Percentiles rank a stretch among this genome's conserved stretches.
These are phyloP conservation scores for Nemania sp. DNA, from an alignment of 2,329 filamentous ascomycete species.

Conservation along the genomic window DNA sequence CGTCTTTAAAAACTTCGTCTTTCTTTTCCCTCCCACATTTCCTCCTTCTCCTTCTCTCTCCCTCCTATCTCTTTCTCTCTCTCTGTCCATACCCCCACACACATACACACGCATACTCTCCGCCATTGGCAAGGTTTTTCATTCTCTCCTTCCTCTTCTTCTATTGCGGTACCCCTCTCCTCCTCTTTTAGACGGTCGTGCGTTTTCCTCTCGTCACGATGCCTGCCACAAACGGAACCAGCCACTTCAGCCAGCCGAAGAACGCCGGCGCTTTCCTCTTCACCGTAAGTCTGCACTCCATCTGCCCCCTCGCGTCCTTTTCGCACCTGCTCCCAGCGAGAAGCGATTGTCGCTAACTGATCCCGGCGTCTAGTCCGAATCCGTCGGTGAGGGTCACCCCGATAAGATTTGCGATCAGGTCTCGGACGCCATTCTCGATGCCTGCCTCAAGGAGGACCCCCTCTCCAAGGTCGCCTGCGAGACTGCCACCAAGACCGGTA, in stretches of 20 bases:
- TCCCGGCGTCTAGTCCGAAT: conserved; percentile 66
- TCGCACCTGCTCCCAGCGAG: neutral
- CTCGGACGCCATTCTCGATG: conserved; percentile 97
- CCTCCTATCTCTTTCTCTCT: conserved; percentile 1
- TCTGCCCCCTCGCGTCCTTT: too few relatives aligned
- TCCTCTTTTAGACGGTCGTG: conserved; percentile 27
- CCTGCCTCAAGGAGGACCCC: conserved; percentile 91
- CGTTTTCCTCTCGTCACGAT: conserved; percentile 53
- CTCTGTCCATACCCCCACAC: neutral
- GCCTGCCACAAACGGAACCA: conserved; percentile 58
- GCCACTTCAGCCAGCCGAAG: conserved; percentile 49
- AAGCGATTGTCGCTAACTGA: conserved; percentile 24
- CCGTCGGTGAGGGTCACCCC: conserved; percentile 87
- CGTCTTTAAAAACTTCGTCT: conserved; percentile 27
- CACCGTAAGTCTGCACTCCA: conserved; percentile 59
- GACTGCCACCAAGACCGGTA: conserved; percentile 98
- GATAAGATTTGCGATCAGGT: conserved; percentile 99
- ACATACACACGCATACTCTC: conserved; percentile 8
- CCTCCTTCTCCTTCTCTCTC: conserved; percentile 9
- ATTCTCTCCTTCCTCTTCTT: conserved; percentile 11
- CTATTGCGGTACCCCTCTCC: conserved; percentile 26
- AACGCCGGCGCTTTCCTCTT: conserved; percentile 79
- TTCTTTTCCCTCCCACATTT: conserved; percentile 14
- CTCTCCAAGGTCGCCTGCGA: conserved; percentile 99
- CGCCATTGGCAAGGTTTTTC: conserved; percentile 5